phyloP scores from a whole-genome alignment of 1,139 yeast species.

The Nakaseomyces delphensis region DNA sequence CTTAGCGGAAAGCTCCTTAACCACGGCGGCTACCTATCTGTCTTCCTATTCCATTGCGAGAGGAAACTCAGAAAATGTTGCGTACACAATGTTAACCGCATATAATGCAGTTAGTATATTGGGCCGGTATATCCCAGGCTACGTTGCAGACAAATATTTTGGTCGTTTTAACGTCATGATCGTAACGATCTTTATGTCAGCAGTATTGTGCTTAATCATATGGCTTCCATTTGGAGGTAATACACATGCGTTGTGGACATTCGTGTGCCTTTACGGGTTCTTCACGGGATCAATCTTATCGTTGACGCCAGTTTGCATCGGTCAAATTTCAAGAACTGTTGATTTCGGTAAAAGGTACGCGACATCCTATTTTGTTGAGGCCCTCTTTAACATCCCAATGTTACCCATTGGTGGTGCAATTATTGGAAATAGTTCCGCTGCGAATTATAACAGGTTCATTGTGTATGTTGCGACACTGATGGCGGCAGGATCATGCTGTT shows the following conservation, averaged over 20 bases:
- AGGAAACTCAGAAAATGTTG: constrained; percentile 43
- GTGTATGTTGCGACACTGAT: constrained; percentile 22
- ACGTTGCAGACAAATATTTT: constrained; percentile 42
- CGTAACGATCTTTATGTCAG: constrained; percentile 35
- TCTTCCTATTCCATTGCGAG: constrained; percentile 25
- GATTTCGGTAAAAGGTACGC: constrained; percentile 47
- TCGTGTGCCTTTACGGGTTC: constrained; percentile 33
- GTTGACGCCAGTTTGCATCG: constrained; percentile 43
- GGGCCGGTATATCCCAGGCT: constrained; percentile 52
- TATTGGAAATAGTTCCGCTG: constrained; percentile 32
- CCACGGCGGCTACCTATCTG: constrained; percentile 34
- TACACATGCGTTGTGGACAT: constrained; percentile 30
- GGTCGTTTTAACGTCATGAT: constrained; percentile 53
- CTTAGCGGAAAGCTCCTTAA: constrained; percentile 47
- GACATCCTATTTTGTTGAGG: constrained; percentile 39
- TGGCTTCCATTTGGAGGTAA: constrained; percentile 34
- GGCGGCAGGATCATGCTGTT: constrained; percentile 24
- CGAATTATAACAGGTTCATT: constrained; percentile 28
- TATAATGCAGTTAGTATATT: constrained; percentile 52
- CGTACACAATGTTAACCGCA: constrained; percentile 47
- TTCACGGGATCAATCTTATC: constrained; percentile 33
- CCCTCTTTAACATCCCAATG: constrained; percentile 38
- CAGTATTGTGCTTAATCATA: constrained; percentile 30
- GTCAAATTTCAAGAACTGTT: constrained; percentile 40
- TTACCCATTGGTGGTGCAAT: constrained; percentile 47